Conservation (phyloP, 2,329 filamentous ascomycete genomes). For the Bipolaris victoriae region DNA sequence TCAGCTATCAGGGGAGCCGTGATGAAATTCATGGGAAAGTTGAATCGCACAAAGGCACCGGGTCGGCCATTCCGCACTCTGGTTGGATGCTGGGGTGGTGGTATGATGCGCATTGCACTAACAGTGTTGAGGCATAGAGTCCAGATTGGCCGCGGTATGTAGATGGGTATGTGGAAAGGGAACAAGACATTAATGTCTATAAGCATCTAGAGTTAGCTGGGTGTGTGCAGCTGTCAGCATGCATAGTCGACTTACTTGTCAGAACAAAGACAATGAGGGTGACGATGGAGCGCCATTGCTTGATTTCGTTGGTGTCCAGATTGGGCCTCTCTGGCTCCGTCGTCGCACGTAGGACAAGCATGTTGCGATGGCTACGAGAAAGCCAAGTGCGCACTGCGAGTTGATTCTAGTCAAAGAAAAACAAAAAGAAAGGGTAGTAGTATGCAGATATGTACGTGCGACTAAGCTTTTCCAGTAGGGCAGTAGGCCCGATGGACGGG, state of each 20-base stretch:
- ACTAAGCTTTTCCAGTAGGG: slow-evolving; percentile 8
- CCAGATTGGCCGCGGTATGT: slow-evolving; percentile 60
- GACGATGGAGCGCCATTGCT: slow-evolving; percentile 71
- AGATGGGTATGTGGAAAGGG: slow-evolving; percentile 69
- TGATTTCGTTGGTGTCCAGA: slow-evolving; percentile 63
- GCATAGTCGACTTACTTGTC: slow-evolving; percentile 64
- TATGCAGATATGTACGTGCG: not conserved
- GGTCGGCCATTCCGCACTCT: slow-evolving; percentile 33
- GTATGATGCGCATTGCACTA: slow-evolving; percentile 60
- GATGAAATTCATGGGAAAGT: slow-evolving; percentile 72
- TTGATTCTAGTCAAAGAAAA: not conserved
- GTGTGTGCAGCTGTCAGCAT: not conserved
- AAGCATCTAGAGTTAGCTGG: not conserved
- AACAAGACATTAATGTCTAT: slow-evolving; percentile 72
- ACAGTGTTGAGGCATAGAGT: slow-evolving; percentile 55
- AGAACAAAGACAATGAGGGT: slow-evolving; percentile 72
- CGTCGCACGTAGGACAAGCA: slow-evolving; percentile 15
- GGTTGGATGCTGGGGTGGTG: slow-evolving; percentile 45
- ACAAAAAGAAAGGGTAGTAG: not conserved
- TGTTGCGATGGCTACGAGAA: slow-evolving; percentile 1
- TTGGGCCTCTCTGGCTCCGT: slow-evolving; percentile 13
- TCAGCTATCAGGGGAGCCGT: slow-evolving; percentile 74
- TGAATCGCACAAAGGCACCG: slow-evolving; percentile 57
- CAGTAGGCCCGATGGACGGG: slow-evolving; percentile 9
- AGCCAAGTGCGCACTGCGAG: not conserved